These are phyloP conservation scores for Nakazawaea molendinolei DNA, from an alignment of 805 yeast species.

Conservation along the genomic window DNA sequence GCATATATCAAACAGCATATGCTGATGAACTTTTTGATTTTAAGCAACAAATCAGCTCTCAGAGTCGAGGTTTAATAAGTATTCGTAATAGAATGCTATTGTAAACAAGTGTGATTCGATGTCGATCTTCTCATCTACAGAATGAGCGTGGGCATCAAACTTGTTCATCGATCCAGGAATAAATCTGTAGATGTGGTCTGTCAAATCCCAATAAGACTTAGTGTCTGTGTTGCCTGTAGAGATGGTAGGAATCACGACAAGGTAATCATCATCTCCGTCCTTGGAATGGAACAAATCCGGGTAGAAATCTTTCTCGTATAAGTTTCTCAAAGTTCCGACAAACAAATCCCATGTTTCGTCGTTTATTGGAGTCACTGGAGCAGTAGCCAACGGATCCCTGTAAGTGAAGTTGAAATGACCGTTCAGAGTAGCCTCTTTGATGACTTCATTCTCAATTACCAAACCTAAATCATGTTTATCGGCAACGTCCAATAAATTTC, in stretches of 20 bases:
- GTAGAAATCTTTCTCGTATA: slow-evolving; percentile 47
- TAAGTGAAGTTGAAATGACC: slow-evolving; percentile 37
- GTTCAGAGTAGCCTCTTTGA: slow-evolving; percentile 21
- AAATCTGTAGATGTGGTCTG: slow-evolving; percentile 55
- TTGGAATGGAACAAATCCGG: slow-evolving; percentile 22
- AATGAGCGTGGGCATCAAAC: slow-evolving; percentile 39
- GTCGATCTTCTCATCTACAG: slow-evolving; percentile 54
- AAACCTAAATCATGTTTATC: slow-evolving; percentile 42
- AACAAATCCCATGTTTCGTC: slow-evolving; percentile 46
- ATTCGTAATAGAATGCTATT: slow-evolving; percentile 49
- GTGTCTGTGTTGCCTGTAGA: slow-evolving; percentile 74
- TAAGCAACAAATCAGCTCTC: no score
- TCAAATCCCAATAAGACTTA: slow-evolving; percentile 54
- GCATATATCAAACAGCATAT: no score
- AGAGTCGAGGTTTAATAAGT: slow-evolving; percentile 33
- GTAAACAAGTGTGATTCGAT: slow-evolving; percentile 55
- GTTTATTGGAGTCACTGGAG: slow-evolving; percentile 37
- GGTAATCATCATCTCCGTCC: slow-evolving; percentile 4
- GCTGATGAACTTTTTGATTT: no score
- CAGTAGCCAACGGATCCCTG: slow-evolving; percentile 28
- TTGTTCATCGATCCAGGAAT: slow-evolving; percentile 38
- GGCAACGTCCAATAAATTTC: slow-evolving; percentile 36
- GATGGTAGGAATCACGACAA: slow-evolving; percentile 47
- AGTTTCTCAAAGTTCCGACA: slow-evolving; percentile 56
- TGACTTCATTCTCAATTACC: slow-evolving; percentile 23